Percentiles rank a stretch among this genome's conserved stretches.
Evolutionary conservation across 2,329 filamentous ascomycete species (phyloP).

Genomic region (Mariannaea sp.): DNA sequence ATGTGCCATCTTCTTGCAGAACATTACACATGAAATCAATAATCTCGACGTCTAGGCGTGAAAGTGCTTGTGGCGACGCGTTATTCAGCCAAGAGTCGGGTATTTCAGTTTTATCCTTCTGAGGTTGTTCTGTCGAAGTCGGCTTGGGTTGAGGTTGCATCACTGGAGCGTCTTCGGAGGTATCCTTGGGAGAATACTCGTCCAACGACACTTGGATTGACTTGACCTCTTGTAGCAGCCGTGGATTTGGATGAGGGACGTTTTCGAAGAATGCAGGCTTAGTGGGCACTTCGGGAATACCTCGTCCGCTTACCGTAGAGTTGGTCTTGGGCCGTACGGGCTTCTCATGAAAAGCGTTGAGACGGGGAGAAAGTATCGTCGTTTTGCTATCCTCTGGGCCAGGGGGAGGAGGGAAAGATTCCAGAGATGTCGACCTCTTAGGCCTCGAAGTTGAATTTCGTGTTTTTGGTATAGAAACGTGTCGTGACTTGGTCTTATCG

Average conservation of each 20-base stretch:
- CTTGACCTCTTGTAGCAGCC: conserved; percentile 10
- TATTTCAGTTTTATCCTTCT: not conserved
- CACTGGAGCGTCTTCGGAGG: conserved; percentile 28
- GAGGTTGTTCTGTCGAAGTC: not conserved
- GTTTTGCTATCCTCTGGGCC: conserved; percentile 40
- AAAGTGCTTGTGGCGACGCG: conserved; percentile 61
- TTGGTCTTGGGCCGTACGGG: conserved; percentile 39
- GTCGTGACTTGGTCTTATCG: conserved; percentile 16
- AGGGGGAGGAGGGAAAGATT: conserved; percentile 35
- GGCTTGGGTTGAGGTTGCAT: conserved; percentile 2
- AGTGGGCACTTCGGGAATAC: conserved; percentile 43
- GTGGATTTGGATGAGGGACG: conserved; percentile 36
- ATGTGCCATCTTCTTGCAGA: conserved; percentile 60
- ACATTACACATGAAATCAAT: conserved; percentile 66
- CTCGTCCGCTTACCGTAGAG: conserved; percentile 34
- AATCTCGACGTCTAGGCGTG: conserved; percentile 57
- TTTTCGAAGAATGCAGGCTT: conserved; percentile 48
- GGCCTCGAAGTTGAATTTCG: conserved; percentile 36
- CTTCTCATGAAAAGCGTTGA: conserved; percentile 44
- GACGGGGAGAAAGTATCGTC: conserved; percentile 38
- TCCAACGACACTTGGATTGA: not conserved
- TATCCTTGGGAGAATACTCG: conserved; percentile 18
- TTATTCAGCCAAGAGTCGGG: conserved; percentile 26
- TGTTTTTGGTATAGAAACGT: conserved; percentile 16
- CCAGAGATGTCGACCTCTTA: conserved; percentile 39